Base-by-base conservation (phyloP, 192 early-diverging fungal species). In the Geranomyces variabilis region DNA sequence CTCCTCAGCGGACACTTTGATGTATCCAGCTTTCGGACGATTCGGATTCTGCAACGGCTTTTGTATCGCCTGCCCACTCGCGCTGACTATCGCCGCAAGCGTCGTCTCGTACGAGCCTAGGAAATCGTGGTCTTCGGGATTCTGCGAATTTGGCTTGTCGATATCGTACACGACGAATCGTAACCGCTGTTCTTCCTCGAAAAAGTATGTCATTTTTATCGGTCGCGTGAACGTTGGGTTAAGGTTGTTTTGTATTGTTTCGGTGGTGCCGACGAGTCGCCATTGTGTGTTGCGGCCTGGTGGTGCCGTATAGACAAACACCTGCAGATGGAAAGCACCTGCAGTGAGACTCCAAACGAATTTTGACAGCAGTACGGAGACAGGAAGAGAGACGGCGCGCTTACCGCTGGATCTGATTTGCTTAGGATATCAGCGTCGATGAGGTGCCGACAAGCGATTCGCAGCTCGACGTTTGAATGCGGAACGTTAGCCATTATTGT, bases 1-100 rank as follows among this genome's bases (percentile, higher is more conserved):
- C 33, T 85, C 83, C 63, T 84, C 83, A 41, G 74, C 81, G 22
- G 61, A 60, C 28, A 86, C 71, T 19, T 79, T 69, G 56, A 86
- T 83, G 1, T 67, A 73, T 33, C 85, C 85, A 30, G 81, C 55
- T 47, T 80, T 43, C 26, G 73, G 64, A 5, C 9, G 44, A 31
- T 70, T 65, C 62, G 75, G 77, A 8, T 79, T 68, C 22, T 58
- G 70, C 69, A 60, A 76, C 76, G 36, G 79, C 77, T 83, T 73
- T 33, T 67, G 49, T 19, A 69, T 46, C 51, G 62, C 45, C 5
- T 30, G 26, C 63, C 72, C 14, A 55, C 19, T 17, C 67, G 51
- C 15, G 45, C 47, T 5, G 41, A 46, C 33, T 22, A 82, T 74
- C 19, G 53, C 49, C 19, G 71, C 73, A 29, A 80, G 33, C 6